Base-by-base conservation (phyloP, 1,139 yeast genomes). In the Nakaseomyces kungkrabaensis region DNA sequence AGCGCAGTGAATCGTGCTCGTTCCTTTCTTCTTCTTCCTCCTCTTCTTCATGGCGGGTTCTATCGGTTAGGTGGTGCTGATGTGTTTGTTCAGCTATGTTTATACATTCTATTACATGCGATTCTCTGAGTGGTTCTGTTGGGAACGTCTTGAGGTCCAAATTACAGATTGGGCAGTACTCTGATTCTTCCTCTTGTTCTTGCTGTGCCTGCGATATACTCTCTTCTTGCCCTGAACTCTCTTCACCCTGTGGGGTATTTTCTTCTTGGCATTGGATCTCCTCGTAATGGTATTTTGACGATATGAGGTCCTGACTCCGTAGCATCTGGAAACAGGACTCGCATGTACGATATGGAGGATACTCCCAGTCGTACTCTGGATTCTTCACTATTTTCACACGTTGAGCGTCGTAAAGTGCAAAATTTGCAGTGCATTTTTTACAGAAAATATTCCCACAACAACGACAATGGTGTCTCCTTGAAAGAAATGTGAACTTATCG, bases 381-480 rank as follows among this genome's bases (percentile, higher is more conserved):
- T 4, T 86, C 82, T 49, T 79, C 67, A 40, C 96, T 92, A 72
- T 96, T 85, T 64, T 82, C 78, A 51, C 81, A 59, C 55, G 59
- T n/a, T 46, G 50, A 32, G 48, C 51, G 48, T 65, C 62, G 50
- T 65, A 66, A 25, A 56, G 54, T 5, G 59, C 58, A 52, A 61
- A 66, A 29, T 54, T 52, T 24, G 51, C 56, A 34, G 60, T 49
- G 45, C 69, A 66, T 9, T 52, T 46, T 6, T 56, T 58, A 48
- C 69, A 65, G 47, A 59, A 67, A 9, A 65, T 59, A 9, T 63
- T 57, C 10, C 68, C 70, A 62, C 67, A 65, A 55, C 62, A 63
- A 44, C 95, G 73, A 66, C 99, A 92, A 68, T 92, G 98, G 68
- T 94, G 98, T 54, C 94, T 77, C 51, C 98, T 76, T 62, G 75